Conservation (phyloP, 2,329 filamentous ascomycete genomes). For the Cyphellophora europaea region DNA sequence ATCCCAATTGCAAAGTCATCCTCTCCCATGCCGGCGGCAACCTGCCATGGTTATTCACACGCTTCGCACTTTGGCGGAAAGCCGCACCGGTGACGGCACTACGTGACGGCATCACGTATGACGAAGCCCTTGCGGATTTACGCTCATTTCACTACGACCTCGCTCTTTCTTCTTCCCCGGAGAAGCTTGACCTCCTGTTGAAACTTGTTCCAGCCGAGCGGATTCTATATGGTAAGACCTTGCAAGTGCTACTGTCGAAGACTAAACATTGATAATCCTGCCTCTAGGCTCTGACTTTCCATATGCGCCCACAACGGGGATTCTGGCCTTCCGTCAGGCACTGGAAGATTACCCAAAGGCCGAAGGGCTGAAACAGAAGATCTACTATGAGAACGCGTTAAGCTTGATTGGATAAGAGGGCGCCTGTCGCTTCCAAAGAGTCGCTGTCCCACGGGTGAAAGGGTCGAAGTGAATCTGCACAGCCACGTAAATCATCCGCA, state of each 20-base stretch:
- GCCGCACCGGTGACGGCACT: too few relatives aligned
- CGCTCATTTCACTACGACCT: slow-evolving; percentile 22
- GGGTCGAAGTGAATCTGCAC: too few relatives aligned
- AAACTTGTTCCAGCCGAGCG: slow-evolving; percentile 11
- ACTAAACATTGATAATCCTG: too few relatives aligned
- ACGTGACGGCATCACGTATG: too few relatives aligned
- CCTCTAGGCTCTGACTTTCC: slow-evolving; percentile 20
- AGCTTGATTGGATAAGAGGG: too few relatives aligned
- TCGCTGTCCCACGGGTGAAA: too few relatives aligned
- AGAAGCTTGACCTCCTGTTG: slow-evolving; percentile 5
- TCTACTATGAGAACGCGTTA: slow-evolving; percentile 20
- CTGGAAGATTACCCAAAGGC: slow-evolving; percentile 18
- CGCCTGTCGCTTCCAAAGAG: too few relatives aligned
- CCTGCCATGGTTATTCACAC: too few relatives aligned
- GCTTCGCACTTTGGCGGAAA: too few relatives aligned
- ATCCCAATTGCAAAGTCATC: slow-evolving; percentile 18
- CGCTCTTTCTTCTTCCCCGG: slow-evolving; percentile 16
- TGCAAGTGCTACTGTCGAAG: too few relatives aligned
- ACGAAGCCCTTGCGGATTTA: slow-evolving; percentile 4
- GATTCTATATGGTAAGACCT: slow-evolving; percentile 20
- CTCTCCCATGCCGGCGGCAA: slow-evolving; percentile 19
- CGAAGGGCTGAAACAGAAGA: slow-evolving; percentile 7
- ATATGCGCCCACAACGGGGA: slow-evolving; percentile 17
- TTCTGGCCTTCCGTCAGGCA: slow-evolving; percentile 19
- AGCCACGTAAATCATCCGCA: too few relatives aligned